Base-by-base conservation (phyloP, 208 protist genomes). In the Naegleria gruberi region DNA sequence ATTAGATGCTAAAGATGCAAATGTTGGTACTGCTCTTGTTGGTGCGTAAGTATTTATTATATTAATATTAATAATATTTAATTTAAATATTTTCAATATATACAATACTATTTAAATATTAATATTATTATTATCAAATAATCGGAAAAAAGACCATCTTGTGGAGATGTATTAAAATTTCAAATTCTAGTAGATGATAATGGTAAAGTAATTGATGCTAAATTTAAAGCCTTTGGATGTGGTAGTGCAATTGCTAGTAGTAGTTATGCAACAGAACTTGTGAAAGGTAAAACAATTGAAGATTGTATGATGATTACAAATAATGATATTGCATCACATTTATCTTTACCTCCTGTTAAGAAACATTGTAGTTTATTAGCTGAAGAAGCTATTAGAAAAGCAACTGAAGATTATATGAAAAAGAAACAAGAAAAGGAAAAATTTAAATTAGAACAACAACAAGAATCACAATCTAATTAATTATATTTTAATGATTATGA, bases 301-400 rank as follows among this genome's bases (percentile, higher is more conserved):
- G 97, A 99, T 85, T 98, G 97, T 15, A 90, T 96, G 19, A 93
- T 97, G 65, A 96, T 99, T 90, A 98, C 97, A 45, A 99, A 99
- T 94, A 98, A 96, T 42, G 95, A 99, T 65, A 99, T 99, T 77
- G 98, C 98, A 7, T 96, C 97, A 89, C 96, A 99, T 92, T 96
- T 99, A 26, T 97, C 96, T 15, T 94, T 99, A 87, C 99, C 99
- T 34, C 99, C 99, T 4, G 99, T 99, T 42, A 99, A 99, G 95
- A 94, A 99, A 89, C 99, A 99, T 93, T 99, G 99, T 94, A 98
- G 95, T 37, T 98, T 99, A 97, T 94, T 99, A 41, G 99, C 99
- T 15, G 97, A 99, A 94, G 98, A 99, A 90, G 99, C 98, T 10
- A 99, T 99, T 89, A 97, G 99, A 91, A 97, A 97, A 12, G 98